Base-by-base conservation (phyloP, 1,284 basidiomycete species). In the Hemileia vastatrix region DNA sequence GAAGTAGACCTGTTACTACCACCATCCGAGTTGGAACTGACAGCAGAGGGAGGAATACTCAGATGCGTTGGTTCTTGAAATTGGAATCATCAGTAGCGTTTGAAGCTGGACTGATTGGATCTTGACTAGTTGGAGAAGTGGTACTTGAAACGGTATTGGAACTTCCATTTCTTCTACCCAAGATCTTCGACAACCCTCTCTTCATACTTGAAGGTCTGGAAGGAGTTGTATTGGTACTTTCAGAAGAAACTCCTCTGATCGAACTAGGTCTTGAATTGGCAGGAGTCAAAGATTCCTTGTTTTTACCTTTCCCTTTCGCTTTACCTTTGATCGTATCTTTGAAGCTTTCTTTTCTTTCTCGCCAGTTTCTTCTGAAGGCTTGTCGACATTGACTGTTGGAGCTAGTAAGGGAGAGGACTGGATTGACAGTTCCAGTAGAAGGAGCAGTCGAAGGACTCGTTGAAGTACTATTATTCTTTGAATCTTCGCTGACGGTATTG, bases 231-330 rank as follows among this genome's bases (percentile, higher is more conserved):
- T 27, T 27, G 36, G 36, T 40, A 11, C 9, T 11, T 21, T 65
- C 65, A 1, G 21, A 48, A 64, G 54, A 65, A 36, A 57, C 57
- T 15, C 66, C 64, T 43, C 54, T 54, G 47, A 70, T 54, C 3
- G 68, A 69, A 13, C 51, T 64, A 13, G 66, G 66, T 40, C 36
- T 40, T 40, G 36, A 40, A 40, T 40, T 40, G 8, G 11, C 36
- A 40, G 36, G 36, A 40, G 11, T 40, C 15, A 40, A 40, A 11
- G 8, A 15, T 15, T 40, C 36, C 36, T 40, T 40, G 15, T 40
- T 40, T 15, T 40, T 40, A 11, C 36, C 36, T 15, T 40, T 40
- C 36, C 36, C 36, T 15, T 40, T 40, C 36, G 36, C 8, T 40
- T 40, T 40, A 9, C 15, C 36, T 15, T 40, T 40, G 11, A 11